phyloP scores from a whole-genome alignment of 225 moss, liverwort and hornwort species.

The Marchantia polymorpha region DNA sequence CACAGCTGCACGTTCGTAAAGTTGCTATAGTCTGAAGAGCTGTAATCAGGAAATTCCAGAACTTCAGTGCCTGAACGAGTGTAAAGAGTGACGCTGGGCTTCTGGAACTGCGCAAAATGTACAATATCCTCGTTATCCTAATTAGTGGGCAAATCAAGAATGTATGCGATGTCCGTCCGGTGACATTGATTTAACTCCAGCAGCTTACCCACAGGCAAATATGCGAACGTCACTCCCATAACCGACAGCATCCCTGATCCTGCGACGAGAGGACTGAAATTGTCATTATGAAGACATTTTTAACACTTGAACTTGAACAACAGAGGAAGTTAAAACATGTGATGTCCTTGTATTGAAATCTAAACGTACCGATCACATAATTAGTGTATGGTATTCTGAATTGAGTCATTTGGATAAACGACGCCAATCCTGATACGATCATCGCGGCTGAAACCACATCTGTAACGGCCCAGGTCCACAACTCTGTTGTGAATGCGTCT shows the following conservation, averaged over 20 bases:
- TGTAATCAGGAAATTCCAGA: slow-evolving; percentile 24
- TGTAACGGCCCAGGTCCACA: slow-evolving; percentile 28
- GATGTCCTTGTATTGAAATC: not conserved
- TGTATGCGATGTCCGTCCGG: not conserved
- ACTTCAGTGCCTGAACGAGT: not conserved
- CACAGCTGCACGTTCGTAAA: slow-evolving; percentile 55
- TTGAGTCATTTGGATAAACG: slow-evolving; percentile 67
- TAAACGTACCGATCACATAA: slow-evolving; percentile 56
- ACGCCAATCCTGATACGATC: slow-evolving; percentile 65
- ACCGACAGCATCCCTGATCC: slow-evolving; percentile 93
- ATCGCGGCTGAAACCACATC: slow-evolving; percentile 90
- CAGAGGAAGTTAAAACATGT: no score
- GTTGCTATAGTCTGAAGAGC: slow-evolving; percentile 70
- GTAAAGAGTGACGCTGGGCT: not conserved
- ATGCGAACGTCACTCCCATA: slow-evolving; percentile 84
- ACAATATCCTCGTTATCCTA: no score
- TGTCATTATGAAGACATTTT: not conserved
- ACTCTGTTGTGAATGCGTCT: not conserved
- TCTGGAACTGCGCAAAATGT: not conserved
- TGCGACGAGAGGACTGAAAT: slow-evolving; percentile 4
- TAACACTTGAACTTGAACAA: not conserved
- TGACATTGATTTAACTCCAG: not conserved
- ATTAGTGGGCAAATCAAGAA: not conserved
- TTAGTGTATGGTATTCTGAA: slow-evolving; percentile 53
- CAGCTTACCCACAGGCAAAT: slow-evolving; percentile 72